These are phyloP conservation scores for Acmispon strigosus DNA, from an alignment of 306 rosid genomes.

Conservation along the genomic window DNA sequence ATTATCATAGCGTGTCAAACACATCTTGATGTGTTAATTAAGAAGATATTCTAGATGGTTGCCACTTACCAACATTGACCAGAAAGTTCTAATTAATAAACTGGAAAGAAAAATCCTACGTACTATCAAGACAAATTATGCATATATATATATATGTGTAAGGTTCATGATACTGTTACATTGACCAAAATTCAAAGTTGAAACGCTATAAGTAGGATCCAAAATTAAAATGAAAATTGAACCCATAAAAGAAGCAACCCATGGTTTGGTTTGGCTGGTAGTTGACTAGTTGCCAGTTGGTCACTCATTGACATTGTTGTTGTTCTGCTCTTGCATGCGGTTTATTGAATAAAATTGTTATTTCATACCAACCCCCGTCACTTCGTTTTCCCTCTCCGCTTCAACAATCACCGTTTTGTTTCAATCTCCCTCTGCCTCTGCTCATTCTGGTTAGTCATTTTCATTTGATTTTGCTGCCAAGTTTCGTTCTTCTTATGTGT, in stretches of 20 bases:
- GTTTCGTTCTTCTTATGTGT: not conserved
- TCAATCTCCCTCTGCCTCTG: constrained; percentile 13
- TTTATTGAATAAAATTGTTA: not conserved
- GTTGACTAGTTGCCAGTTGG: constrained; percentile 14
- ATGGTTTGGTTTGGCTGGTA: not conserved
- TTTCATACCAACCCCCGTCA: not conserved
- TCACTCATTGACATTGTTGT: not conserved
- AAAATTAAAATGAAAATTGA: not conserved
- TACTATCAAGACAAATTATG: no score
- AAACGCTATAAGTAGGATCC: not conserved
- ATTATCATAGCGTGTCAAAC: not conserved
- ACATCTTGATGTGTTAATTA: not conserved
- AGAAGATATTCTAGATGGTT: not conserved
- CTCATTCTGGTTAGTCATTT: constrained; percentile 32
- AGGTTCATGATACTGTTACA: not conserved
- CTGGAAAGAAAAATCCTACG: not conserved
- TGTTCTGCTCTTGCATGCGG: not conserved
- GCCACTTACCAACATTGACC: not conserved
- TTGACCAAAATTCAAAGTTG: not conserved
- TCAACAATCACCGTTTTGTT: not conserved
- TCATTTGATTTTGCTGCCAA: not conserved
- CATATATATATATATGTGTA: no score
- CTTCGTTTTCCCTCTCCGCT: not conserved
- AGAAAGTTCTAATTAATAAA: not conserved
- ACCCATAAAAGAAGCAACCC: not conserved